Evolutionary conservation across 495 filamentous ascomycete species (phyloP).

Genomic region (Penicilliopsis zonata): DNA sequence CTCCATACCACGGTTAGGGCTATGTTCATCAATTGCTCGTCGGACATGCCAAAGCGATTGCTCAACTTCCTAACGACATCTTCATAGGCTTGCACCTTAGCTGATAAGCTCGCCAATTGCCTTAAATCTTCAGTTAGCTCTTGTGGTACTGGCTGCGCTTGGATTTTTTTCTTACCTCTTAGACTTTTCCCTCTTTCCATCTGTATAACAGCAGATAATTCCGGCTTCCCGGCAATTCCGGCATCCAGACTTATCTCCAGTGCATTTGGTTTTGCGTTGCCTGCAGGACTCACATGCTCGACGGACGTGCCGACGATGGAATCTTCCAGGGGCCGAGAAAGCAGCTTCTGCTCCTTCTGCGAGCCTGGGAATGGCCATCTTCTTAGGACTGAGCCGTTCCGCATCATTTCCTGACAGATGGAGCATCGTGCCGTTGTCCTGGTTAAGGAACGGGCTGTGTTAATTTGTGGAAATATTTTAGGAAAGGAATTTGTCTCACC

Average conservation of each 20-base stretch:
- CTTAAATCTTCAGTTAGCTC: slow-evolving; percentile 8
- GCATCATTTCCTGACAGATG: slow-evolving; percentile 9
- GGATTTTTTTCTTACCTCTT: slow-evolving; percentile 42
- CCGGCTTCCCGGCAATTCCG: slow-evolving; percentile 41
- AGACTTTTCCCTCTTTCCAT: slow-evolving; percentile 45
- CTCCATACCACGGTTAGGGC: slow-evolving; percentile 21
- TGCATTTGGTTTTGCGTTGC: slow-evolving; percentile 46
- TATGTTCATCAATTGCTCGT: slow-evolving; percentile 27
- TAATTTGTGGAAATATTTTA: background rate
- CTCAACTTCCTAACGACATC: slow-evolving; percentile 26
- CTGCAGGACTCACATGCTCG: slow-evolving; percentile 38
- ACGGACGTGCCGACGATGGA: slow-evolving; percentile 31
- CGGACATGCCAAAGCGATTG: slow-evolving; percentile 23
- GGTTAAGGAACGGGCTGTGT: background rate
- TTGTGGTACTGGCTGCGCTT: background rate
- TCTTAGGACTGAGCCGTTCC: slow-evolving; percentile 11
- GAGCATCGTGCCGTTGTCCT: slow-evolving; percentile 14
- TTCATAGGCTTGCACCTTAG: slow-evolving; percentile 38
- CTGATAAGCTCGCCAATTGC: slow-evolving; percentile 36
- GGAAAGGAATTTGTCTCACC: too few relatives aligned
- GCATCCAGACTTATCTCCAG: slow-evolving; percentile 41
- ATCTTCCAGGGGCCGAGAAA: slow-evolving; percentile 22
- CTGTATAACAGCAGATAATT: slow-evolving; percentile 40
- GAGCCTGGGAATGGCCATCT: slow-evolving; percentile 31
- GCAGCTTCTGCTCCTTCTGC: slow-evolving; percentile 27